Conservation (phyloP, 148 eudicot genomes). For the Simmondsia chinensis region DNA sequence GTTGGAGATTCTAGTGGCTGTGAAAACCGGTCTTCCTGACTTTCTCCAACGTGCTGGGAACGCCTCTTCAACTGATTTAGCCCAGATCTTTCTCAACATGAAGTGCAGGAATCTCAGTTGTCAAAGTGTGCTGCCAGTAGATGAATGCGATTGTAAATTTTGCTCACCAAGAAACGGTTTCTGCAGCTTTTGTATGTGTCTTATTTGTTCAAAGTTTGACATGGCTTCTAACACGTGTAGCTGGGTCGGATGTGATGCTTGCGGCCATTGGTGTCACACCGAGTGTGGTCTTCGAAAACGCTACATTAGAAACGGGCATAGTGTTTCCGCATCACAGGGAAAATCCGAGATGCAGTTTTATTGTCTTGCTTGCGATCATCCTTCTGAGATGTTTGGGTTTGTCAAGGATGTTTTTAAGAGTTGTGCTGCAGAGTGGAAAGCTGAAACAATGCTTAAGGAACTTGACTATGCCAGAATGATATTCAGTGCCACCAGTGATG, state of each 20-base stretch:
- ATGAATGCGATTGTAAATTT: constrained; percentile 92
- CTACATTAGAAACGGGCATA: constrained; percentile 69
- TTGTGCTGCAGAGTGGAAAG: constrained; percentile 69
- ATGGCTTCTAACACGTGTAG: constrained; percentile 92
- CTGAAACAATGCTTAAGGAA: constrained; percentile 61
- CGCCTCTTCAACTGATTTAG: constrained; percentile 52
- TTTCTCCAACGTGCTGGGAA: constrained; percentile 39
- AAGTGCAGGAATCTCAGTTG: constrained; percentile 80
- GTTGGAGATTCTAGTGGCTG: constrained; percentile 61
- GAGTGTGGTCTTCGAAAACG: constrained; percentile 79
- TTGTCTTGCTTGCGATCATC: constrained; percentile 93
- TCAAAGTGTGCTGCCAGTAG: constrained; percentile 69
- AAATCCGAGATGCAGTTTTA: constrained; percentile 83
- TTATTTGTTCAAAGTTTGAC: constrained; percentile 89
- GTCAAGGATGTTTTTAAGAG: constrained; percentile 90
- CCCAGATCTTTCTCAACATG: constrained; percentile 64
- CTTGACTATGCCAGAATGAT: constrained; percentile 82
- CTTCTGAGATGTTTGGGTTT: constrained; percentile 97
- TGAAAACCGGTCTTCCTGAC: constrained; percentile 61
- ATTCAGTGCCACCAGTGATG: constrained; percentile 66
- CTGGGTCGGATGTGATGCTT: constrained; percentile 98
- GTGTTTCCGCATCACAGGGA: constrained; percentile 46
- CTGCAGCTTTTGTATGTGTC: constrained; percentile 93
- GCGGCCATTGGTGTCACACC: constrained; percentile 97
- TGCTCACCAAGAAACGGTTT: constrained; percentile 68